Evolutionary conservation across 129 eudicot species (phyloP), one percentile per base, ranked within the genome.

Genomic region (Lactuca sativa): DNA sequence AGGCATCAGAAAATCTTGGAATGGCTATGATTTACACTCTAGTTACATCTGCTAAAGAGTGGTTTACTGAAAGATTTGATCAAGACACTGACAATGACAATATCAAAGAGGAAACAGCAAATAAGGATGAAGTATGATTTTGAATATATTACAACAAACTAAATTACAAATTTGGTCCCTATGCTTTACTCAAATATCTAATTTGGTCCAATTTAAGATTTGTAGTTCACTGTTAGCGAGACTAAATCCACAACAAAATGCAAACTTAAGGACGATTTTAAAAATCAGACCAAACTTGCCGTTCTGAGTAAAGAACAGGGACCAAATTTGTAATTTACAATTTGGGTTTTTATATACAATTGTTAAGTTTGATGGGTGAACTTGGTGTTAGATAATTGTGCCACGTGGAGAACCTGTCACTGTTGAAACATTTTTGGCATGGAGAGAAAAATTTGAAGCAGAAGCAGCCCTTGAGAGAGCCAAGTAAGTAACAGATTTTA

Each of bases 351-450:
- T 44, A 3, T 18, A 58, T 18, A 58, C 58, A 41, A 59, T 49
- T 58, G 54, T 48, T 75, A 44, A 54, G 37, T 62, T 59, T 65
- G 53, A 16, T 16, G 40, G 58, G 51, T 63, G 44, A 55, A 25
- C 63, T 59, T 78, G 4, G 15, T 59, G 60, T 69, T 84, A 90
- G 99, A 57, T 95, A 72, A 87, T 80, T 53, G 82, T 87, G 65
- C 97, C 99, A 34, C 99, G 87, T 72, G 99, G 99, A 72, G 99
- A 90, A 74, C 89, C 97, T 6, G 96, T 95, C 16, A 95, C 97
- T 43, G 74, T 90, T 67, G 95, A 93, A 17, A 87, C 97, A 4
- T 95, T 95, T 78, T 62, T 85, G 84, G 95, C 99, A 14, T 90
- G 97, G 97, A 86, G 95, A 76, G 97, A 90, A 60, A 85, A 86